These are phyloP conservation scores for Neopestalotiopsis sp. DNA, from an alignment of 2,329 filamentous ascomycete genomes.

Conservation along the genomic window DNA sequence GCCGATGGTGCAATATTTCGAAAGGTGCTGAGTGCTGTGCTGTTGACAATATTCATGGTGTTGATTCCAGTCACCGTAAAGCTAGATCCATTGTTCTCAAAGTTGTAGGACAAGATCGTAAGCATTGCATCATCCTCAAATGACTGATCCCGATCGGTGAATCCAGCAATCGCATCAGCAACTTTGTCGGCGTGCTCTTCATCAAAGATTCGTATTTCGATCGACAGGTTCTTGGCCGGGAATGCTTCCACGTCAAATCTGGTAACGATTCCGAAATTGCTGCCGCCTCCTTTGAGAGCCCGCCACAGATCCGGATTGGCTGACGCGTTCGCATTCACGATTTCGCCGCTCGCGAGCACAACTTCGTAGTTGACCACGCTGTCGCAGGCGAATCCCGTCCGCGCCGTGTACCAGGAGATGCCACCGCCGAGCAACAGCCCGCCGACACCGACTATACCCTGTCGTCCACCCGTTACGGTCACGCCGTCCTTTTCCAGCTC, in stretches of 20 bases:
- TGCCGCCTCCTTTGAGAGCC: constrained; percentile 53
- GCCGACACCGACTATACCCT: constrained; percentile 26
- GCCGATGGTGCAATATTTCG: background rate
- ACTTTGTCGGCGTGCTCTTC: background rate
- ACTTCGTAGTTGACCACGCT: constrained; percentile 47
- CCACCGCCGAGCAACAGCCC: constrained; percentile 29
- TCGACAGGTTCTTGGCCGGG: constrained; percentile 15
- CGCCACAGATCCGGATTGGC: constrained; percentile 49
- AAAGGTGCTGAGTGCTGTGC: background rate
- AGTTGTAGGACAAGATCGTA: background rate
- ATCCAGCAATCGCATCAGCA: constrained; percentile 25
- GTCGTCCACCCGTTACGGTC: constrained; percentile 21
- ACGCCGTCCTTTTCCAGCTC: constrained; percentile 25
- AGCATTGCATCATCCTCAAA: background rate
- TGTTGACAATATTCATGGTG: background rate
- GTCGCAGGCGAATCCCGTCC: constrained; percentile 39
- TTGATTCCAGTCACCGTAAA: background rate
- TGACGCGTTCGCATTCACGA: constrained; percentile 41
- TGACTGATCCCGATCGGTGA: constrained; percentile 24
- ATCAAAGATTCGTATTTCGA: background rate
- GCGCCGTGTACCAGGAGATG: constrained; percentile 19
- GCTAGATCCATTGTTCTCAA: background rate
- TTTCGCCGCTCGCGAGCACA: constrained; percentile 46
- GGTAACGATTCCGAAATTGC: constrained; percentile 52
- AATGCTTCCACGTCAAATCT: constrained; percentile 40